A percentile compares a stretch with the other conserved stretches of the same genome.
Conservation (phyloP, 1,139 yeast species). For the Wickerhamomyces sp. region DNA sequence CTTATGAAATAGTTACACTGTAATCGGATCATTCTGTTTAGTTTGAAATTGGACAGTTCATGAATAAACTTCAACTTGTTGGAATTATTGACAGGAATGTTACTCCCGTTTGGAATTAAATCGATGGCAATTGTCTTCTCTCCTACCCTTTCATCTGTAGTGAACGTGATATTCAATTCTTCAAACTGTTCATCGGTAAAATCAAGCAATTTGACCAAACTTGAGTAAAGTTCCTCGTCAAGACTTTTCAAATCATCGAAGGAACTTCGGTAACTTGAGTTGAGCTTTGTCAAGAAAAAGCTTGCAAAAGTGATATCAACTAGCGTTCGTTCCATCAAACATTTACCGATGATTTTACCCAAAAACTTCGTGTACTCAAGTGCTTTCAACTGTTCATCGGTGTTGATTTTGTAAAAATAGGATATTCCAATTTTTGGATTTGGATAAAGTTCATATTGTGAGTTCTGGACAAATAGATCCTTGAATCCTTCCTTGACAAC, state of each 20-base stretch:
- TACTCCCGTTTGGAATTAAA: slow-evolving; percentile 55
- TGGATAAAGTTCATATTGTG: slow-evolving; percentile 67
- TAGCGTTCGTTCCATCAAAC: slow-evolving; percentile 78
- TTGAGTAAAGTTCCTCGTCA: slow-evolving; percentile 64
- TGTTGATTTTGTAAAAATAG: slow-evolving; percentile 23
- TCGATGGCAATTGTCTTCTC: slow-evolving; percentile 39
- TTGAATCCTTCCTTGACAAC: slow-evolving; percentile 66
- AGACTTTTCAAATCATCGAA: slow-evolving; percentile 75
- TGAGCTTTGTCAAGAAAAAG: slow-evolving; percentile 72
- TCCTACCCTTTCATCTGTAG: slow-evolving; percentile 32
- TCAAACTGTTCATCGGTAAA: slow-evolving; percentile 55
- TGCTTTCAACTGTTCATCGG: slow-evolving; percentile 25
- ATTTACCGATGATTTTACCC: slow-evolving; percentile 84
- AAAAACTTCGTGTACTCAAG: slow-evolving; percentile 51
- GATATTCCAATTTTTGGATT: slow-evolving; percentile 50
- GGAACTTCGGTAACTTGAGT: slow-evolving; percentile 43
- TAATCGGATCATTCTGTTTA: slow-evolving; percentile 54
- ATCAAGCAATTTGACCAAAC: slow-evolving; percentile 55
- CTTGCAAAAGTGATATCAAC: slow-evolving; percentile 85
- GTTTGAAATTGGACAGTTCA: slow-evolving; percentile 70
- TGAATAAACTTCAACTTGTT: slow-evolving; percentile 75
- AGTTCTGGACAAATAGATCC: slow-evolving; percentile 48
- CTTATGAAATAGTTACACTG: slow-evolving; percentile 63
- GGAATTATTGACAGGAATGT: slow-evolving; percentile 47
- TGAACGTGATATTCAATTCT: slow-evolving; percentile 60